Percentiles rank a stretch among this genome's conserved stretches.
Conservation (phyloP, 1,139 yeast genomes). For the Lodderomyces margitis region DNA sequence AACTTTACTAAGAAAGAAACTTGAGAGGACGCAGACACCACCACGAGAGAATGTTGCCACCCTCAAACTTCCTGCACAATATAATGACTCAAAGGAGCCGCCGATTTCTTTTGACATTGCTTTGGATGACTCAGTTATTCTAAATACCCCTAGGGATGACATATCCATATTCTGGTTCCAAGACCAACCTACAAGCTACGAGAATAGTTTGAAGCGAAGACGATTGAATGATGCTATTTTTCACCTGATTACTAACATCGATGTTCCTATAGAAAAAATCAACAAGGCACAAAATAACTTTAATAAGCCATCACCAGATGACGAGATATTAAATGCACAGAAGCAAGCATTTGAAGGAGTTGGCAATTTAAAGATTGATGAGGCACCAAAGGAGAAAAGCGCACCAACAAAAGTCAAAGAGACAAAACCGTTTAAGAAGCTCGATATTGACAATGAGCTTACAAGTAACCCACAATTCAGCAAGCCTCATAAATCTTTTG, state of each 20-base stretch:
- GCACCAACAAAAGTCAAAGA: conserved; percentile 15
- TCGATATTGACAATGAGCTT: conserved; percentile 42
- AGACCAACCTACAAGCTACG: conserved; percentile 3
- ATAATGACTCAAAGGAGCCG: conserved; percentile 3
- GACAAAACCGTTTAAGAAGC: conserved; percentile 42
- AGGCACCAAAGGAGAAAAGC: conserved; percentile 2
- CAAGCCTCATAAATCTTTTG: conserved; percentile 74
- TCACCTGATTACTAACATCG: conserved; percentile 45
- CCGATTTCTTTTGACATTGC: conserved; percentile 15
- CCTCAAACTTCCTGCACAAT: background rate
- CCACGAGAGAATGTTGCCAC: background rate
- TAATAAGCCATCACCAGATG: conserved; percentile 80
- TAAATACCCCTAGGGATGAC: conserved; percentile 16
- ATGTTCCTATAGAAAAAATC: conserved; percentile 33
- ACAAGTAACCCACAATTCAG: conserved; percentile 28
- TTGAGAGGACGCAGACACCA: background rate
- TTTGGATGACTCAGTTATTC: conserved; percentile 22
- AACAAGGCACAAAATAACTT: conserved; percentile 57
- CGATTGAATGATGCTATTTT: conserved; percentile 23
- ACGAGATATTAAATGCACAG: conserved; percentile 63
- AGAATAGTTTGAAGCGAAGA: conserved; percentile 23
- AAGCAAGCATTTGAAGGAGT: conserved; percentile 46
- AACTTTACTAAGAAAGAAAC: background rate
- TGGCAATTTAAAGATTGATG: conserved; percentile 24
- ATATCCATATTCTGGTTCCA: conserved; percentile 22